These are phyloP conservation scores for Backusella westeae DNA, from an alignment of 192 early-diverging fungal species.

Conservation along the genomic window DNA sequence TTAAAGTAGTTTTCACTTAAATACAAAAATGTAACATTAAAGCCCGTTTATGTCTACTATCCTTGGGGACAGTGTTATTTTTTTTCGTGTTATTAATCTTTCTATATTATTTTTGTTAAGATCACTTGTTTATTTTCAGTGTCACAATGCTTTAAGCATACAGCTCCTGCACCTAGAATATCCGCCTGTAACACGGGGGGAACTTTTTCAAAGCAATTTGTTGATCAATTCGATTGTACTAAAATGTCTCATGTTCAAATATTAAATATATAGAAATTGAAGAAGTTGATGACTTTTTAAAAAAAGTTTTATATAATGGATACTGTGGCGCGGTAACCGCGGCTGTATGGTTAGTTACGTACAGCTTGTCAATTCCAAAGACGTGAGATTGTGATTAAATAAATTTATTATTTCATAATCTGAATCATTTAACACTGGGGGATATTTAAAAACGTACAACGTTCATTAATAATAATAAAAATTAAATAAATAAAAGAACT, in stretches of 20 bases:
- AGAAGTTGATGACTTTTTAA: not conserved
- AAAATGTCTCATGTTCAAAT: not conserved
- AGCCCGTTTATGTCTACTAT: not conserved
- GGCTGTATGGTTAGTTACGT: not conserved
- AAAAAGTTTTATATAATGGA: not conserved
- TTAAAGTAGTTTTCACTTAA: too few relatives aligned
- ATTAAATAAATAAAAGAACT: not conserved
- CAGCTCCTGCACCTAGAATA: not conserved
- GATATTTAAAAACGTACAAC: constrained; percentile 2
- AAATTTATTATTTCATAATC: not conserved
- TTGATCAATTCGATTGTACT: not conserved
- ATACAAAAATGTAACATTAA: not conserved
- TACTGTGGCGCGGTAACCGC: not conserved
- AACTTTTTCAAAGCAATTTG: not conserved
- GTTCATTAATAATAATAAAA: not conserved
- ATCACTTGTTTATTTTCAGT: not conserved
- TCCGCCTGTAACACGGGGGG: not conserved
- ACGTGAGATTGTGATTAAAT: not conserved
- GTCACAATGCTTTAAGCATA: not conserved
- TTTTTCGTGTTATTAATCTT: not conserved
- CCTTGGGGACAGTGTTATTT: too few relatives aligned
- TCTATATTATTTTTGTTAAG: not conserved
- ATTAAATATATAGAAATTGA: not conserved
- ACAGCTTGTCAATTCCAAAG: not conserved
- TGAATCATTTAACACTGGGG: not conserved